Evolutionary conservation across 768 basidiomycete species (phyloP), one percentile per base, ranked within the genome.

Genomic region (Auriscalpium vulgare): DNA sequence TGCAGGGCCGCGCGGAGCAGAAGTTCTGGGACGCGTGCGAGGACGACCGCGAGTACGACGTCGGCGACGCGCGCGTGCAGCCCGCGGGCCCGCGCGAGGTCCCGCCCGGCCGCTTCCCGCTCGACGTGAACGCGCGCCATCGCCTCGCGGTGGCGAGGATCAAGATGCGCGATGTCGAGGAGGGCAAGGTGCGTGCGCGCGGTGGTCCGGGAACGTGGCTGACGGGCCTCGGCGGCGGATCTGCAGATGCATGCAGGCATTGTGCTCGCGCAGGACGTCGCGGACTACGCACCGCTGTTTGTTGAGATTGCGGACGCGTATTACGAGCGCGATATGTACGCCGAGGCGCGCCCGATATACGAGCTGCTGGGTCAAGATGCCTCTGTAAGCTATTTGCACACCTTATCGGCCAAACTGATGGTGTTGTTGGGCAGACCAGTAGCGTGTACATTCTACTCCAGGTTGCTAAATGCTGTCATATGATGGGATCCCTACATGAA

Each of bases 1-100:
- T 97, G n/a, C 91, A 97, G 67, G 91, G 91, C 0, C 74, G 95
- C 36, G 73, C 71, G 36, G 73, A 79, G 47, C 85, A 88, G 65
- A 76, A 74, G 53, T 84, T 85, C 56, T 97, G 94, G 93, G 89
- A 93, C 60, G 67, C 78, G 19, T 80, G 84, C 53, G 80, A 79
- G 35, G 95, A 99, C 66, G 95, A 99, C 66, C 75, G 94, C 50
- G 95, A 99, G 69, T 99, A 81, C 65, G 91, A 93, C 64, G 63
- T 78, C 17, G 58, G 67, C 54, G 68, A 71, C 47, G 68, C 71
- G 66, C 56, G 69, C 16, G 17, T 34, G 38, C 51, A 35, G 8
- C 38, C 35, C 29, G 8, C 21, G 53, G 69, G 23, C 46, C 60
- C 68, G 21, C 78, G 77, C 2, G 77, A 78, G 38, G 67, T 83